Percentiles rank a stretch among this genome's conserved stretches.
Conservation (phyloP, 2,329 filamentous ascomycete genomes). For the Aspergillus unguis region DNA sequence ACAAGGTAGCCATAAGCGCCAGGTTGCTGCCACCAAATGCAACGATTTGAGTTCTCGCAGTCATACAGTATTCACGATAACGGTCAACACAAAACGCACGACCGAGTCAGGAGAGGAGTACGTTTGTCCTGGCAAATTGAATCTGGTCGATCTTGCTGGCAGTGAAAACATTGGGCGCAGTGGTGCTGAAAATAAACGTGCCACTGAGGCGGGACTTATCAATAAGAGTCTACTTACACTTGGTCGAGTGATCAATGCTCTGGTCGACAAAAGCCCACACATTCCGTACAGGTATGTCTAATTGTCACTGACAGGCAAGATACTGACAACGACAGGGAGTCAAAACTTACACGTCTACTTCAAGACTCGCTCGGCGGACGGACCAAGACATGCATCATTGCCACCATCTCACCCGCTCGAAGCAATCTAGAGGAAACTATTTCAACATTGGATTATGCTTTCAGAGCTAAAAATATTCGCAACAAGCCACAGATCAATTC, state of each 20-base stretch:
- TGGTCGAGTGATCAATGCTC: slow-evolving; percentile 92
- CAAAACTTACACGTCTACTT: slow-evolving; percentile 87
- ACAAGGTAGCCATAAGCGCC: slow-evolving; percentile 84
- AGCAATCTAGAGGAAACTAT: slow-evolving; percentile 97
- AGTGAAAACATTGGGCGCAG: slow-evolving; percentile 98
- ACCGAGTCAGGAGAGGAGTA: slow-evolving; percentile 84
- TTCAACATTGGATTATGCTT: slow-evolving; percentile 95
- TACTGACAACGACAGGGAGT: slow-evolving; percentile 62
- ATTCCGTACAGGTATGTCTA: slow-evolving; percentile 65
- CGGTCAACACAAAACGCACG: slow-evolving; percentile 79
- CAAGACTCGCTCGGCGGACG: slow-evolving; percentile 95
- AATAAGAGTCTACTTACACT: slow-evolving; percentile 96
- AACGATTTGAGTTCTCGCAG: slow-evolving; percentile 96
- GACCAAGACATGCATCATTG: slow-evolving; percentile 98
- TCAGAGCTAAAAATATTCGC: slow-evolving; percentile 95
- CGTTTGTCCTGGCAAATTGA: slow-evolving; percentile 87
- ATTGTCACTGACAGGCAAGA: not conserved
- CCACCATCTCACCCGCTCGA: slow-evolving; percentile 89
- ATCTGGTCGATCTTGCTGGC: slow-evolving; percentile 91
- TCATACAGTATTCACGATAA: slow-evolving; percentile 96
- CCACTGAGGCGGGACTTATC: slow-evolving; percentile 91
- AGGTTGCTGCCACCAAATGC: slow-evolving; percentile 99
- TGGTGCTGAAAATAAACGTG: slow-evolving; percentile 96
- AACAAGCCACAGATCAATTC: slow-evolving; percentile 97
- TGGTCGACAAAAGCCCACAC: slow-evolving; percentile 84